Evolutionary conservation across 768 basidiomycete genomes (phyloP).

Genomic region (Pleurotus pulmonarius): DNA sequence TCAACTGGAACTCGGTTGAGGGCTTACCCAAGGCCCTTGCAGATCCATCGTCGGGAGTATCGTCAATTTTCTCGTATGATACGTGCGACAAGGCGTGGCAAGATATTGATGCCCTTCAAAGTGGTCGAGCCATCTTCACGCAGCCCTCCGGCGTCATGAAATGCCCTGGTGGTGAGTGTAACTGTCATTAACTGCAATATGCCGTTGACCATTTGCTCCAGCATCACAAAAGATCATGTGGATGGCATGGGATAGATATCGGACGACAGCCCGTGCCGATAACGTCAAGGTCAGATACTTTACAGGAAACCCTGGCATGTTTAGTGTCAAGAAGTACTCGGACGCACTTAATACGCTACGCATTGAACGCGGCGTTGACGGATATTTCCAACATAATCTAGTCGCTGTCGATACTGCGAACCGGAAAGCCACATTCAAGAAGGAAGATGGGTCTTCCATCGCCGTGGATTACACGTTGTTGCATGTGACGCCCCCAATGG

Average conservation of each 20-base stretch:
- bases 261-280: constrained; percentile 52
- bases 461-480: constrained; percentile 78
- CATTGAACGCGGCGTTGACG: constrained; percentile 75
- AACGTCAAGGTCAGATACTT: constrained; percentile 73
- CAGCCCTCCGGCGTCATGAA: constrained; percentile 93
- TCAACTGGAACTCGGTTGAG: constrained; percentile 73
- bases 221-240: constrained; percentile 94
- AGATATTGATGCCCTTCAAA: constrained; percentile 71
- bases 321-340: constrained; percentile 94
- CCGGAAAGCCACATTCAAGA: constrained; percentile 83
- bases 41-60: constrained; percentile 78
- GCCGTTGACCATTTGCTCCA: constrained; percentile 19
- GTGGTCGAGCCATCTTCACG: constrained; percentile 84
- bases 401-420: constrained; percentile 65
- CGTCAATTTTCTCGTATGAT: constrained; percentile 88
- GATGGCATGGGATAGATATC: constrained; percentile 89
- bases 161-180: constrained; percentile 75
- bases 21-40: constrained; percentile 74
- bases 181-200: background rate
- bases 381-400: constrained; percentile 80
- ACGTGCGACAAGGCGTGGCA: constrained; percentile 88
- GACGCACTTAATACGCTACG: constrained; percentile 80
- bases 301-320: constrained; percentile 94
- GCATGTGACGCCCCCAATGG: constrained; percentile 92
- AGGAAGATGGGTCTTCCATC: constrained; percentile 61